Conservation (phyloP, 371 early-diverging fungal species). For the Rhizomucor pusillus region DNA sequence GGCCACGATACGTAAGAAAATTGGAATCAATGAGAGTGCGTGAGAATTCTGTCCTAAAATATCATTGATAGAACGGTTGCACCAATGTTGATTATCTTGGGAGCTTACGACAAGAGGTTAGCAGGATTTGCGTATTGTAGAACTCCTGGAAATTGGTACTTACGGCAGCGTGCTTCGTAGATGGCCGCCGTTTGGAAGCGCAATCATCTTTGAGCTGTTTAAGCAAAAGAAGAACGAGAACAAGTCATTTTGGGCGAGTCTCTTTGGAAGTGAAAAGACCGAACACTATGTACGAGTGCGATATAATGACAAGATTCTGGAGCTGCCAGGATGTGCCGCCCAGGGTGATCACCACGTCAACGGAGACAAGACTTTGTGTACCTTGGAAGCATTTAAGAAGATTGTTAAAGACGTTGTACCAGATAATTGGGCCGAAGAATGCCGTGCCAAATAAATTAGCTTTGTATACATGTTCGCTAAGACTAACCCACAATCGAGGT, state of each 20-base stretch:
- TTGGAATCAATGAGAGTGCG: background rate
- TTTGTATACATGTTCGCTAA: too few relatives aligned
- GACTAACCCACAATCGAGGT: too few relatives aligned
- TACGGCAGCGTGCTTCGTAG: conserved; percentile 4
- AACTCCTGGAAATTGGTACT: background rate
- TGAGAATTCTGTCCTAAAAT: background rate
- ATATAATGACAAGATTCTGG: conserved; percentile 63
- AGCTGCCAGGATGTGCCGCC: conserved; percentile 60
- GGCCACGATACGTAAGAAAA: conserved; percentile 71
- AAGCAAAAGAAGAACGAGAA: conserved; percentile 26
- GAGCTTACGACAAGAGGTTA: conserved; percentile 47
- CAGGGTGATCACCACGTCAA: conserved; percentile 55
- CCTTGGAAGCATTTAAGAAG: conserved; percentile 67
- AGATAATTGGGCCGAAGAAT: conserved; percentile 53
- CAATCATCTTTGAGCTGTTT: conserved; percentile 68
- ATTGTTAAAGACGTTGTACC: conserved; percentile 58
- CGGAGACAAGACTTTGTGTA: conserved; percentile 64
- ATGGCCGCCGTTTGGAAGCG: conserved; percentile 55
- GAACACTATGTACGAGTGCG: conserved; percentile 69
- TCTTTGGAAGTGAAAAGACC: conserved; percentile 7
- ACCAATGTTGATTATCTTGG: conserved; percentile 58
- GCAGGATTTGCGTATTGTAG: conserved; percentile 26
- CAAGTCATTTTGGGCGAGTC: conserved; percentile 1
- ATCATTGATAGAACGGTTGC: background rate
- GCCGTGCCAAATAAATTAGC: conserved; percentile 12